Evolutionary conservation across 2,329 filamentous ascomycete species (phyloP).

Genomic region (Alternaria dauci): DNA sequence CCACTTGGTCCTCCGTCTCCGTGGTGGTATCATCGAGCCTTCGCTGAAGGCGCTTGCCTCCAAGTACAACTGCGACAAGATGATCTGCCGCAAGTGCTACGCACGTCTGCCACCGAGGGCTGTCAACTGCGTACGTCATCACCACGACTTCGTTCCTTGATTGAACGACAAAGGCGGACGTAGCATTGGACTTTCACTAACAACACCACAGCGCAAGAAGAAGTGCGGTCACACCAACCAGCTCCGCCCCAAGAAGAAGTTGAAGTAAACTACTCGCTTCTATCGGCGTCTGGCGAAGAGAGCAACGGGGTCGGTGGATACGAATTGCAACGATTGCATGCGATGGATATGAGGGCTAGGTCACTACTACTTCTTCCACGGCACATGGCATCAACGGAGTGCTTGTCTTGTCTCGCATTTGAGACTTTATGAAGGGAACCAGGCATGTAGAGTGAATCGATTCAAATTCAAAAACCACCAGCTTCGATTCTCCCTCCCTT

Average conservation of each 20-base stretch:
- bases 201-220: constrained; percentile 70
- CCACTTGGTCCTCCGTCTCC: constrained; percentile 97
- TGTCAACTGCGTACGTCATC: constrained; percentile 80
- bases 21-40: constrained; percentile 97
- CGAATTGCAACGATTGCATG: constrained; percentile 45
- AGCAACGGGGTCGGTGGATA: constrained; percentile 34
- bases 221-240: constrained; percentile 99
- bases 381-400: constrained; percentile 37
- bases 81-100: constrained; percentile 99
- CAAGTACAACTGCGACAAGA: constrained; percentile 99
- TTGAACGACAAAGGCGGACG: background rate
- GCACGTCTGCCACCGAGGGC: constrained; percentile 94
- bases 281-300: constrained; percentile 47
- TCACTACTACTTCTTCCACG: constrained; percentile 28
- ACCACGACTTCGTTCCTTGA: background rate
- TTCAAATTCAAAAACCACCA: constrained; percentile 35
- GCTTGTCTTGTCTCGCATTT: constrained; percentile 38
- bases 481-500: constrained; percentile 8
- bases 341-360: constrained; percentile 39
- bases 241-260: constrained; percentile 99
- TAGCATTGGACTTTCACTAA: constrained; percentile 23
- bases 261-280: constrained; percentile 74
- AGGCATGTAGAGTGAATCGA: constrained; percentile 50
- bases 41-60: constrained; percentile 97
- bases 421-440: constrained; percentile 36